A percentile compares a stretch with the other conserved stretches of the same genome.
phyloP scores from a whole-genome alignment of 192 early-diverging fungal species.

The Rhizophagus clarus region DNA sequence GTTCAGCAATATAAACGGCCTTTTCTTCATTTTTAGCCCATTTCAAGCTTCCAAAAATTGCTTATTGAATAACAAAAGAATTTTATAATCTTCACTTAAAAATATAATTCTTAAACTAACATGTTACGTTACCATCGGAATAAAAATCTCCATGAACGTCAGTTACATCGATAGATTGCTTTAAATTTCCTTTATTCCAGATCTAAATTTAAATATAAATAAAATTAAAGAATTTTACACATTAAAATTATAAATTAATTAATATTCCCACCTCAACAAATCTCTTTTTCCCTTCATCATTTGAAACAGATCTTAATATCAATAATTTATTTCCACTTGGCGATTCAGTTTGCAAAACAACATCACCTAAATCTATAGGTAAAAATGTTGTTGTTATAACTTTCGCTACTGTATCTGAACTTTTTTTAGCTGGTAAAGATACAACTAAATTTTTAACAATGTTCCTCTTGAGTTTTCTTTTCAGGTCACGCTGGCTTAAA shows the following conservation, averaged over 20 bases:
- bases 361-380: constrained; percentile 38
- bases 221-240: neutral
- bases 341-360: constrained; percentile 36
- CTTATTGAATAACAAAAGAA: constrained; percentile 1
- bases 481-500: neutral
- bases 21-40: constrained; percentile 61
- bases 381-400: constrained; percentile 7
- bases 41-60: constrained; percentile 56
- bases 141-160: constrained; percentile 72
- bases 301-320: constrained; percentile 45
- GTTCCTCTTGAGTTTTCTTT: neutral
- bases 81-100: neutral
- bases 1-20: constrained; percentile 74
- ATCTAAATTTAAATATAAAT: constrained; percentile 35
- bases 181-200: constrained; percentile 55
- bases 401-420: neutral
- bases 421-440: neutral
- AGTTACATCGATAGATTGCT: constrained; percentile 65
- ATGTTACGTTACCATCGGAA: constrained; percentile 45
- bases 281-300: constrained; percentile 47
- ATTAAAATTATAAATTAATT: neutral
- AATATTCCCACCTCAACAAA: constrained; percentile 55
- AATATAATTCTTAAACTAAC: neutral
- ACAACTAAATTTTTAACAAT: neutral
- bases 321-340: constrained; percentile 41